These are phyloP conservation scores for Blastobotrys terrestris DNA, from an alignment of 805 yeast genomes.

Conservation along the genomic window DNA sequence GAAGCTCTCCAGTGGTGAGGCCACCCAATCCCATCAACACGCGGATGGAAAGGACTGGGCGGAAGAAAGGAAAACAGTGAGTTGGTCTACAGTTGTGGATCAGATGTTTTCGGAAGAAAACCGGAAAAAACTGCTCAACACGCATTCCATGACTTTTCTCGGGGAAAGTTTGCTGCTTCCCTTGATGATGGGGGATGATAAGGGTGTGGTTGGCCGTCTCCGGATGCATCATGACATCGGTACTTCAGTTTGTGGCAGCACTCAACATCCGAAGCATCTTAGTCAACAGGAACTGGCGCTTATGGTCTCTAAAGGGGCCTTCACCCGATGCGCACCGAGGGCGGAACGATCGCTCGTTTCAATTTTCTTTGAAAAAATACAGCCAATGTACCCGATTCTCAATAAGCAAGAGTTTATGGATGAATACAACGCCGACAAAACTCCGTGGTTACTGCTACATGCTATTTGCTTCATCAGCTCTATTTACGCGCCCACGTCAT, in stretches of 20 bases:
- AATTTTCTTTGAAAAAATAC: conserved; percentile 8
- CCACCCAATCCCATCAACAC: not conserved
- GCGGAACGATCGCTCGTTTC: conserved; percentile 3
- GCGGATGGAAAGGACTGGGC: not conserved
- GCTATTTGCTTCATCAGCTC: conserved; percentile 13
- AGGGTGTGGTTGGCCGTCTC: not conserved
- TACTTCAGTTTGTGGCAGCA: not conserved
- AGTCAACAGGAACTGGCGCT: not conserved
- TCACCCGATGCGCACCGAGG: not conserved
- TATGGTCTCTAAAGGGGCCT: not conserved
- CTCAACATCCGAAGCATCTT: not conserved
- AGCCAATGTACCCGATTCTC: conserved; percentile 14
- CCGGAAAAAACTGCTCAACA: not conserved
- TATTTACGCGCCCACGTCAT: conserved; percentile 33
- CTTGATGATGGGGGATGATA: not conserved
- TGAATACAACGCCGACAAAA: conserved; percentile 3
- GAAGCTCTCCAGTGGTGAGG: not conserved
- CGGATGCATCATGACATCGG: conserved; percentile 7
- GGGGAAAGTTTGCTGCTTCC: not conserved
- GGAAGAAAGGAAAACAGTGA: not conserved
- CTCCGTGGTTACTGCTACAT: conserved; percentile 12
- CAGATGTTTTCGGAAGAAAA: not conserved
- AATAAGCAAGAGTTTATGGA: conserved; percentile 7
- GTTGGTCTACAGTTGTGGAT: not conserved
- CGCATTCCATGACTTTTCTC: not conserved